Evolutionary conservation across 208 protist genomes (phyloP).

Genomic region (Novymonas esmeraldas): DNA sequence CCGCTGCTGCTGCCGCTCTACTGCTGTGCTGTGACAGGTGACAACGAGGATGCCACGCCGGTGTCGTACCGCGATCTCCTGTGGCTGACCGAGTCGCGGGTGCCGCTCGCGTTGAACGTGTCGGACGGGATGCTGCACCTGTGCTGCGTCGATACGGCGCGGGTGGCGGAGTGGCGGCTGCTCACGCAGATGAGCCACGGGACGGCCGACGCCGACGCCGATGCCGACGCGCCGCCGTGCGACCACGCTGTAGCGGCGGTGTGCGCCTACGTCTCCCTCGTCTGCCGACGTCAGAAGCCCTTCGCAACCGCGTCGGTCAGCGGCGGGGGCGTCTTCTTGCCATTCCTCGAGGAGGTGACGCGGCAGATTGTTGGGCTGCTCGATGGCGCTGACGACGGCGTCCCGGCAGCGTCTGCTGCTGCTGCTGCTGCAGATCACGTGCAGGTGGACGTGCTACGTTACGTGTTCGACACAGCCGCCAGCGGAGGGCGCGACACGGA

Average conservation of each 20-base stretch:
- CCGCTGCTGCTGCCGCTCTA: conserved; percentile 19
- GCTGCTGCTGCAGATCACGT: background rate
- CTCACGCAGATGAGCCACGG: background rate
- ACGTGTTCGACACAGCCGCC: background rate
- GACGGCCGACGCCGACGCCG: background rate
- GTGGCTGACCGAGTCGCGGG: conserved; percentile 16
- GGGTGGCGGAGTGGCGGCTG: conserved; percentile 22
- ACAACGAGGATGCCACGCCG: background rate
- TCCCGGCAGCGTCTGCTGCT: no score
- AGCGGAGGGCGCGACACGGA: background rate
- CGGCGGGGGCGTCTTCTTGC: background rate
- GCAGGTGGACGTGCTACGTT: background rate
- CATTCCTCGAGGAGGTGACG: background rate
- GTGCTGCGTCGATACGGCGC: conserved; percentile 13
- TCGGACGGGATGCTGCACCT: conserved; percentile 9
- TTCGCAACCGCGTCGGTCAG: background rate
- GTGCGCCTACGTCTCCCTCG: conserved; percentile 6
- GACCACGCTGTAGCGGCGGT: background rate
- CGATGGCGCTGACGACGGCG: background rate
- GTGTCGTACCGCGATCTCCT: conserved; percentile 5
- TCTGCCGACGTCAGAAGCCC: conserved; percentile 3
- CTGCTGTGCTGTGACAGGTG: conserved; percentile 8
- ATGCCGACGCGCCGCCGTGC: background rate
- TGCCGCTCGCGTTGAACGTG: conserved; percentile 5
- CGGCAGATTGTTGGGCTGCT: background rate